Conservation (phyloP, 176 grass and related monocot species). For the Oryza punctata region DNA sequence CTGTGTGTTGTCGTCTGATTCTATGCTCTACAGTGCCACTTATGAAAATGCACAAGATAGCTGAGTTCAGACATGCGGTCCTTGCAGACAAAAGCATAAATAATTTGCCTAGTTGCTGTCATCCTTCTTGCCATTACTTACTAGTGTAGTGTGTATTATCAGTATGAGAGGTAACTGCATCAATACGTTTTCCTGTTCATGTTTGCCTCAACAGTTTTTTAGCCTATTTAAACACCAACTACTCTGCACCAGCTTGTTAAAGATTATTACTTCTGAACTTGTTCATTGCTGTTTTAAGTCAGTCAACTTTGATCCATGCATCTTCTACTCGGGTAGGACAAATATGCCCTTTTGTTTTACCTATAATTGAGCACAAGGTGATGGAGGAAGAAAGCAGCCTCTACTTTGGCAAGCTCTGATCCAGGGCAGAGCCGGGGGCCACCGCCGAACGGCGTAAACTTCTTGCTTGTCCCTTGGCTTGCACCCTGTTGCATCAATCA, state of each 20-base stretch:
- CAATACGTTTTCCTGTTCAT: constrained; percentile 8
- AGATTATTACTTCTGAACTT: not conserved
- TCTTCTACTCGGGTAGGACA: not conserved
- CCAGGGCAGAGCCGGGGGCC: constrained; percentile 84
- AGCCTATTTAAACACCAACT: not conserved
- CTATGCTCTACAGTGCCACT: not conserved
- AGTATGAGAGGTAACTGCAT: not conserved
- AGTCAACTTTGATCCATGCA: not conserved
- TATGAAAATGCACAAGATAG: not conserved
- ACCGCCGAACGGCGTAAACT: constrained; percentile 81
- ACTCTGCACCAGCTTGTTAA: constrained; percentile 7
- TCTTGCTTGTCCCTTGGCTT: constrained; percentile 73
- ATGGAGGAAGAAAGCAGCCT: constrained; percentile 91
- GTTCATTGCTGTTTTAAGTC: not conserved
- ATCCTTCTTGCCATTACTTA: not conserved
- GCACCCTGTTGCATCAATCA: constrained; percentile 51
- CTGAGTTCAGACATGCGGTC: constrained; percentile 25
- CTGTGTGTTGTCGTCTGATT: constrained; percentile 22
- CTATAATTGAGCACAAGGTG: constrained; percentile 90
- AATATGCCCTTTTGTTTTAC: constrained; percentile 38
- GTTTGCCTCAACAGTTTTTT: not conserved
- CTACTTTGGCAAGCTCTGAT: constrained; percentile 87
- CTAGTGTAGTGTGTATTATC: constrained; percentile 1
- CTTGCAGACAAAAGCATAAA: constrained; percentile 32
- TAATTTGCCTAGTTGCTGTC: not conserved